Base-by-base conservation (phyloP, 495 filamentous ascomycete species). In the Podospora anserina region DNA sequence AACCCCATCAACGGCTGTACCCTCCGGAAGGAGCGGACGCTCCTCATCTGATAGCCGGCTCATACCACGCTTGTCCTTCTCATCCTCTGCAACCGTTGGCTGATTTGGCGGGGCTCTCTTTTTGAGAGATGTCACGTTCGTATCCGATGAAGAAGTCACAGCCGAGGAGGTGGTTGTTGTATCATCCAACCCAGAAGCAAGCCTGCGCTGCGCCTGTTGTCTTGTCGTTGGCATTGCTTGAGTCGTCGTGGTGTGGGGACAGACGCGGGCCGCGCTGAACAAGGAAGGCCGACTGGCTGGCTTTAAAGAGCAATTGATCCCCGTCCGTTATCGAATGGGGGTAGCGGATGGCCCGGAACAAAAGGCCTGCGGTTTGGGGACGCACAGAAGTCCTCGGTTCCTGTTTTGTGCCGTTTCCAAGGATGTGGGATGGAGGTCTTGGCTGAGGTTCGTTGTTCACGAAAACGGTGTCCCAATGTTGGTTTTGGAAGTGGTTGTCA, bases 21-120 rank as follows among this genome's bases (percentile, higher is more conserved):
- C 23, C 18, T 28, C 26, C 26, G 58, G 19, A 13, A 73, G 55
- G 20, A 75, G 54, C 57, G 73, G 75, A 30, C 57, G 69, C 27
- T 58, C 58, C 56, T 75, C 74, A n/a, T 76, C 72, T 4, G 66
- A 23, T 23, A 55, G 9, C 53, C 54, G 68, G 63, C 63, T 44
- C 16, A 32, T 30, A 9, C 61, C 64, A 65, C 68, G 68, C 59
- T 69, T 49, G 19, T 34, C 68, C 7, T 64, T 54, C 64, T 64
- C 61, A 63, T 57, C 23, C 2, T 60, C 19, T 7, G 49, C 19
- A 0, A 9, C 39, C 26, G 18, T 4, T n/a, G 56, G 15, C 56
- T 49, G 39, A 13, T 13, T 49, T 49, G 39, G 39, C 15, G 26
- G 3, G 16, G 15, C 26, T 55, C 64, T 39, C 64, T 66, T 66